Conservation (phyloP, 495 filamentous ascomycete genomes). For the Xylaria scruposa region DNA sequence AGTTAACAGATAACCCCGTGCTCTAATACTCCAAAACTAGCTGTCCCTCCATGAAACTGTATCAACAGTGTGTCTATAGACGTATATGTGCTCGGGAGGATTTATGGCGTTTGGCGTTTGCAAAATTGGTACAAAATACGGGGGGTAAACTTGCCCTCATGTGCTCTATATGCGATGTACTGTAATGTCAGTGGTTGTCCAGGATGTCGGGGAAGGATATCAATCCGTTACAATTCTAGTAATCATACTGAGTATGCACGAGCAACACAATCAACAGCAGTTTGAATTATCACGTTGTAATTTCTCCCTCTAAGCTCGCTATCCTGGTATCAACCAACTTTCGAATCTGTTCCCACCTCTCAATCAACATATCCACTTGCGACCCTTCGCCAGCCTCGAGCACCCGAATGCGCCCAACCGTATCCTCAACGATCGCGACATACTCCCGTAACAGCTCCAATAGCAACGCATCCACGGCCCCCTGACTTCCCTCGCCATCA, state of each 20-base stretch:
- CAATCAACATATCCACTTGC: constrained; percentile 45
- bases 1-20: constrained; percentile 17
- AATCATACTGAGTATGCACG: neutral
- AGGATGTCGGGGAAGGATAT: neutral
- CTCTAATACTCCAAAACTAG: neutral
- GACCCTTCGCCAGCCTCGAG: constrained; percentile 37
- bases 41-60: neutral
- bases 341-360: constrained; percentile 61
- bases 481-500: constrained; percentile 44
- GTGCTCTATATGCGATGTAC: neutral
- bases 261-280: neutral
- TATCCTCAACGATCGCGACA: constrained; percentile 42
- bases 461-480: constrained; percentile 40
- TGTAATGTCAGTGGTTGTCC: neutral
- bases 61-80: constrained; percentile 1
- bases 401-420: constrained; percentile 46
- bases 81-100: neutral
- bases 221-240: neutral
- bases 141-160: neutral
- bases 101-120: constrained; percentile 10
- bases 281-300: neutral
- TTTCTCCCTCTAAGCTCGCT: constrained; percentile 28
- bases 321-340: constrained; percentile 43
- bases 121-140: neutral
- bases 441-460: constrained; percentile 34